Conservation (phyloP, 1,284 basidiomycete genomes). For the Leccinum glutinopallens region DNA sequence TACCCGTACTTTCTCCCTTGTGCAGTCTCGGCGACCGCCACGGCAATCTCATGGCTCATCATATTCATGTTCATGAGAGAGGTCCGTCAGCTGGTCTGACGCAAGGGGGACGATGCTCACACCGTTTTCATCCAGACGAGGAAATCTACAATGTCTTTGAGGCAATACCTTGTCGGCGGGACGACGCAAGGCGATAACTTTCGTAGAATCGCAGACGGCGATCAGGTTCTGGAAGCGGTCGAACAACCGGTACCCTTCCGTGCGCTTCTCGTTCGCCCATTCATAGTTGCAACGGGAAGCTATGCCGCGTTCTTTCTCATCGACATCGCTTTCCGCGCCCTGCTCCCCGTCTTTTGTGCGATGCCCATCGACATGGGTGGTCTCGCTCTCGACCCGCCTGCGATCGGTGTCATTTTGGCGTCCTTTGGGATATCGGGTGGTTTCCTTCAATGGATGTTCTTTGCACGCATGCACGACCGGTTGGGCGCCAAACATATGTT, state of each 20-base stretch:
- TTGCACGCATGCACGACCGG: slow-evolving; percentile 40
- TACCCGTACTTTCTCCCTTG: slow-evolving; percentile 75
- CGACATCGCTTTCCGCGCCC: slow-evolving; percentile 41
- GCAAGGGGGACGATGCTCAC: slow-evolving; percentile 7
- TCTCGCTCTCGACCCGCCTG: slow-evolving; percentile 40
- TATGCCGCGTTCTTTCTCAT: slow-evolving; percentile 44
- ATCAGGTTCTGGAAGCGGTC: background rate
- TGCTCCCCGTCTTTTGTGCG: slow-evolving; percentile 48
- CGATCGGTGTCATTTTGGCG: slow-evolving; percentile 46
- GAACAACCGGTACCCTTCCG: slow-evolving; percentile 38
- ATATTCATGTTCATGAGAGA: slow-evolving; percentile 56
- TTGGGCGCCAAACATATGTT: slow-evolving; percentile 44
- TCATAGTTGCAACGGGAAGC: slow-evolving; percentile 43
- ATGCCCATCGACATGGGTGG: slow-evolving; percentile 47
- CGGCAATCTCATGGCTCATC: slow-evolving; percentile 48
- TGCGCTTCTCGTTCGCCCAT: slow-evolving; percentile 38
- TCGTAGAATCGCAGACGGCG: background rate
- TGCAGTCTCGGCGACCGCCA: slow-evolving; percentile 50
- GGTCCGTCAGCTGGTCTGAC: slow-evolving; percentile 38
- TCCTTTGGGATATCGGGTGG: slow-evolving; percentile 44
- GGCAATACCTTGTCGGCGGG: slow-evolving; percentile 28
- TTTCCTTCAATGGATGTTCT: slow-evolving; percentile 42
- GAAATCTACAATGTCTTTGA: slow-evolving; percentile 15
- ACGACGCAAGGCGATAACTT: slow-evolving; percentile 1
- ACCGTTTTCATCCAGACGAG: slow-evolving; percentile 19